Conservation (phyloP, 768 basidiomycete genomes). For the Stropharia rugosoannulata region DNA sequence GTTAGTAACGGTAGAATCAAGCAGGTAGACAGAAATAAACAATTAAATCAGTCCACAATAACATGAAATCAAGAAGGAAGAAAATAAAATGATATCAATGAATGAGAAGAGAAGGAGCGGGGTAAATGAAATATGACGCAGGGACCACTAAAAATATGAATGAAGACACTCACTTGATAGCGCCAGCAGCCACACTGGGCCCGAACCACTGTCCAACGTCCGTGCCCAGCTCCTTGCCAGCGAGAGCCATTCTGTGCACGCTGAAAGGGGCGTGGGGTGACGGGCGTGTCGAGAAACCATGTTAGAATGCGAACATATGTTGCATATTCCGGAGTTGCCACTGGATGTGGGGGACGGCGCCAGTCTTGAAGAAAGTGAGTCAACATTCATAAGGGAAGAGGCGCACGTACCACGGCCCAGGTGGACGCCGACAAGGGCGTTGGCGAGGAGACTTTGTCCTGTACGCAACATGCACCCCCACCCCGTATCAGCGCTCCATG, state of each 20-base stretch:
- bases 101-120: neutral
- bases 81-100: neutral
- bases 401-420: slow-evolving; percentile 48
- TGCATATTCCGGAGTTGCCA: slow-evolving; percentile 67
- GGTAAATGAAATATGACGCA: neutral
- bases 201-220: slow-evolving; percentile 99
- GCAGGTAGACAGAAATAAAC: too few relatives aligned
- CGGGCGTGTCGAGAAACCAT: slow-evolving; percentile 95
- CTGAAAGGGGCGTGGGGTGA: slow-evolving; percentile 85
- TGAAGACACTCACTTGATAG: slow-evolving; percentile 66
- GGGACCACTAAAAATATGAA: neutral
- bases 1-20: neutral
- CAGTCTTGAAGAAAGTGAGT: slow-evolving; percentile 58
- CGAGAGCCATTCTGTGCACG: slow-evolving; percentile 93
- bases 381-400: neutral
- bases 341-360: slow-evolving; percentile 68
- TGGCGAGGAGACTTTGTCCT: slow-evolving; percentile 35
- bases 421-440: slow-evolving; percentile 52
- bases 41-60: neutral
- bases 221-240: slow-evolving; percentile 93
- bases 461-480: slow-evolving; percentile 41
- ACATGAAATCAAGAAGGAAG: neutral
- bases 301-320: slow-evolving; percentile 89
- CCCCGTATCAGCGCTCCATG: slow-evolving; percentile 47
- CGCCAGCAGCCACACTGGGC: slow-evolving; percentile 95